Evolutionary conservation across 768 basidiomycete genomes (phyloP).

Genomic region (Tulasnella sp.): DNA sequence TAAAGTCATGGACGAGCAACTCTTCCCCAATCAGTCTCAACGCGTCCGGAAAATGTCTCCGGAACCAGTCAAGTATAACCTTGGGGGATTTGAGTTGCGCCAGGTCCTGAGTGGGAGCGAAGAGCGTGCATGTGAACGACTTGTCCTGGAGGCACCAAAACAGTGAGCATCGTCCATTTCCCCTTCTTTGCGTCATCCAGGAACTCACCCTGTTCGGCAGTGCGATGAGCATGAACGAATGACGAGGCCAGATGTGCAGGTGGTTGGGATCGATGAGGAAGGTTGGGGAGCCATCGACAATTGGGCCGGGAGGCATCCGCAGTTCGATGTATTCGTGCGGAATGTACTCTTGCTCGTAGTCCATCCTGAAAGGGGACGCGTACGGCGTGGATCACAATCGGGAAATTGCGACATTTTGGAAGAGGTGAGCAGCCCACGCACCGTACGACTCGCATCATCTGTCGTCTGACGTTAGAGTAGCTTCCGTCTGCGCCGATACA

Average conservation of each 20-base stretch:
- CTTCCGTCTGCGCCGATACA: constrained; percentile 91
- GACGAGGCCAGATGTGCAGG: constrained; percentile 98
- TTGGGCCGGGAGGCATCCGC: constrained; percentile 67
- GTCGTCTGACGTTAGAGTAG: constrained; percentile 78
- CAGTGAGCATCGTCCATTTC: neutral
- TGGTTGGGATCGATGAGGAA: constrained; percentile 89
- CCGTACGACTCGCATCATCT: constrained; percentile 93
- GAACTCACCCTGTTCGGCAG: constrained; percentile 80
- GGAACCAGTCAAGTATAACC: constrained; percentile 56
- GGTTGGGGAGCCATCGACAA: constrained; percentile 40
- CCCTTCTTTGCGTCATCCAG: constrained; percentile 12
- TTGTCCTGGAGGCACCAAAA: constrained; percentile 62
- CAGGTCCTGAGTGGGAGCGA: constrained; percentile 70
- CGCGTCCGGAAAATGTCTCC: constrained; percentile 77
- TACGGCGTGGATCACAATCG: neutral
- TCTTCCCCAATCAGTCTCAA: constrained; percentile 72
- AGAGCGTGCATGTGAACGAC: constrained; percentile 94
- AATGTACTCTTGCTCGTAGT: constrained; percentile 91
- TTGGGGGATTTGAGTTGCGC: constrained; percentile 41
- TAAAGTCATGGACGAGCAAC: constrained; percentile 61
- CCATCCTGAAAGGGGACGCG: constrained; percentile 47
- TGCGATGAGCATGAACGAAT: constrained; percentile 98
- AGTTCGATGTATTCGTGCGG: constrained; percentile 94
- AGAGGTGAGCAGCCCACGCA: constrained; percentile 29
- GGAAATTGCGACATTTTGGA: neutral